phyloP scores from a whole-genome alignment of 75 land plant genomes.

The Azolla pinnata region DNA sequence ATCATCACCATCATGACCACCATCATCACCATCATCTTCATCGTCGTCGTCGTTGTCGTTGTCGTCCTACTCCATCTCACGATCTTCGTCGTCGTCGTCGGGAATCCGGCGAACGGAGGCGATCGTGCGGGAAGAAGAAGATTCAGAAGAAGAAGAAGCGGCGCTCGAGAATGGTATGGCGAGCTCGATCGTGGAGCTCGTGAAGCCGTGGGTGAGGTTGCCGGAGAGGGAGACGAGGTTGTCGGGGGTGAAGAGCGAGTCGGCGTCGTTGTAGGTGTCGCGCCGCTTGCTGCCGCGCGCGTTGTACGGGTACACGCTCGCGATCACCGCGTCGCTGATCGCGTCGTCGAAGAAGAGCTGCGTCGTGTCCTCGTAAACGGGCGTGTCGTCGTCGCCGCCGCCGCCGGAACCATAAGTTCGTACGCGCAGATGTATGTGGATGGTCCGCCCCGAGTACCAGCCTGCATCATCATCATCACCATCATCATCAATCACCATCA shows the following conservation, averaged over 20 bases:
- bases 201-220: neutral
- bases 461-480: no score
- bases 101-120: no score
- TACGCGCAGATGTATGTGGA: neutral
- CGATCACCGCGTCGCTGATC: neutral
- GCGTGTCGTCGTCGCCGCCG: neutral
- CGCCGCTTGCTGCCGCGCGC: neutral
- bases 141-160: no score
- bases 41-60: no score
- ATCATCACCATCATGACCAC: no score
- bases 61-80: no score
- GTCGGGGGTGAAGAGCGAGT: neutral
- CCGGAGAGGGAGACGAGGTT: neutral
- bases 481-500: no score
- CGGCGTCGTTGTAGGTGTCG: neutral
- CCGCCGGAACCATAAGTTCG: no score
- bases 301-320: neutral
- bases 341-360: constrained; percentile 1
- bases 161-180: neutral
- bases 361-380: neutral
- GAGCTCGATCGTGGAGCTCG: neutral
- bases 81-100: no score
- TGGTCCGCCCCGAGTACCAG: neutral
- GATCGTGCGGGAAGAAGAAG: no score
- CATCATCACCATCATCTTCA: no score